Evolutionary conservation across 2,329 filamentous ascomycete genomes (phyloP).

Genomic region (Penicillium italicum): DNA sequence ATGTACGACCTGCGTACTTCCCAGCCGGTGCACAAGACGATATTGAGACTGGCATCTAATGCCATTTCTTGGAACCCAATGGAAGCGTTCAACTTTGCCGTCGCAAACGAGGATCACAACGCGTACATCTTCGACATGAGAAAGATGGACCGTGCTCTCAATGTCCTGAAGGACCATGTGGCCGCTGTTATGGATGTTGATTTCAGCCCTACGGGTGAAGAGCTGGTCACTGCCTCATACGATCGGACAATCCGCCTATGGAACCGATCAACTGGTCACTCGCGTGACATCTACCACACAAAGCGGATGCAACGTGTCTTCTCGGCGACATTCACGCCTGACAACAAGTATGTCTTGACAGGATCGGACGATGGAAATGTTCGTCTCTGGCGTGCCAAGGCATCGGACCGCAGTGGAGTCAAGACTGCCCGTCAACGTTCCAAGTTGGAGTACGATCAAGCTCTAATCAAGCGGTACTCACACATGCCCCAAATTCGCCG

Average conservation of each 20-base stretch:
- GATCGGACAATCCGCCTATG: constrained; percentile 85
- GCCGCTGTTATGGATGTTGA: constrained; percentile 94
- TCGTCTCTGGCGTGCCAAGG: constrained; percentile 82
- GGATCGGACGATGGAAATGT: constrained; percentile 93
- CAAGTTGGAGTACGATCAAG: constrained; percentile 86
- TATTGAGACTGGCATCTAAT: constrained; percentile 79
- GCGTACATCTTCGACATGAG: constrained; percentile 92
- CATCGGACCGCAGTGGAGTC: constrained; percentile 76
- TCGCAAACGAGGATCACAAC: constrained; percentile 93
- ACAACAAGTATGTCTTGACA: constrained; percentile 83
- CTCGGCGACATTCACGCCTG: constrained; percentile 77
- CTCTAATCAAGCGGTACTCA: constrained; percentile 75
- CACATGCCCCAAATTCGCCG: constrained; percentile 96
- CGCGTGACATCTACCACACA: constrained; percentile 91
- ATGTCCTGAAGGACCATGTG: constrained; percentile 86
- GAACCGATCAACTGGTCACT: constrained; percentile 75
- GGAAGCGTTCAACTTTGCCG: constrained; percentile 92
- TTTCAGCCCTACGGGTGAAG: constrained; percentile 89
- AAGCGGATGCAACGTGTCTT: constrained; percentile 97
- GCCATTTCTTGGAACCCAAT: constrained; percentile 90
- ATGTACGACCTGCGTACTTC: constrained; percentile 90
- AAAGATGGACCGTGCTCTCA: constrained; percentile 80
- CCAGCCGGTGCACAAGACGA: constrained; percentile 73
- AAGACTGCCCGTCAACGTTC: constrained; percentile 81
- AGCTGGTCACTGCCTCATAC: constrained; percentile 85